Conservation (phyloP, 148 eudicot genomes). For the Nepenthes mirabilis region DNA sequence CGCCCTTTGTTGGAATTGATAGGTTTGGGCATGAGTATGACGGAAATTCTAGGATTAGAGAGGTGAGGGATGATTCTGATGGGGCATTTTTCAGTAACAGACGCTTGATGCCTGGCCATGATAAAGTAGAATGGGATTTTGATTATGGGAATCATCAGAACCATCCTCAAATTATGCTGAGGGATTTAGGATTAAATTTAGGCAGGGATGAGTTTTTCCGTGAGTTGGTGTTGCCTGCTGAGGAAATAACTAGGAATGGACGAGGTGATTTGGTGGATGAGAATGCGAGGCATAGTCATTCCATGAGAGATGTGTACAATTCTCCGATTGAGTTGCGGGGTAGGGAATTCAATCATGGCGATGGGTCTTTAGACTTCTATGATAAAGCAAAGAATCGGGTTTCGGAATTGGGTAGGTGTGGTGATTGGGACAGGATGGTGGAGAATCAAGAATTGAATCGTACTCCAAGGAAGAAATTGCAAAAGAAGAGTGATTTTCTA, state of each 20-base stretch:
- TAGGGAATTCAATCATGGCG: constrained; percentile 12
- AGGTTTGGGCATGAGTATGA: constrained; percentile 12
- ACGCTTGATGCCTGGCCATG: too few relatives aligned
- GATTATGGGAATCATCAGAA: constrained; percentile 4
- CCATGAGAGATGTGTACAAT: constrained; percentile 9
- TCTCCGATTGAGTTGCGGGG: constrained; percentile 16
- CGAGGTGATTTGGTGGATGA: constrained; percentile 16
- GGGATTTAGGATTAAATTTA: constrained; percentile 11
- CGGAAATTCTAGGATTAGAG: constrained; percentile 13
- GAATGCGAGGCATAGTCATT: constrained; percentile 17
- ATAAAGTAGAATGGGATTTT: background rate
- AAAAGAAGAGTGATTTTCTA: constrained; percentile 55
- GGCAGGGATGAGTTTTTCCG: constrained; percentile 8
- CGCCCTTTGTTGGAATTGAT: constrained; percentile 10
- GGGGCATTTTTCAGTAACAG: too few relatives aligned
- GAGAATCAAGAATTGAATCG: constrained; percentile 16
- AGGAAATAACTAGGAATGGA: constrained; percentile 8
- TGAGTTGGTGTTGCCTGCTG: constrained; percentile 7
- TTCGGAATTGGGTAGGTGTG: constrained; percentile 19
- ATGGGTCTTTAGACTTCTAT: constrained; percentile 1
- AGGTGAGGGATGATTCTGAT: constrained; percentile 9
- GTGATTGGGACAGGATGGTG: constrained; percentile 26
- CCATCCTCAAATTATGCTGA: constrained; percentile 3
- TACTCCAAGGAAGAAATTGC: constrained; percentile 35
- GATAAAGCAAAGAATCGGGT: constrained; percentile 10